Conservation (phyloP, 768 basidiomycete genomes). For the Amanita exitialis region DNA sequence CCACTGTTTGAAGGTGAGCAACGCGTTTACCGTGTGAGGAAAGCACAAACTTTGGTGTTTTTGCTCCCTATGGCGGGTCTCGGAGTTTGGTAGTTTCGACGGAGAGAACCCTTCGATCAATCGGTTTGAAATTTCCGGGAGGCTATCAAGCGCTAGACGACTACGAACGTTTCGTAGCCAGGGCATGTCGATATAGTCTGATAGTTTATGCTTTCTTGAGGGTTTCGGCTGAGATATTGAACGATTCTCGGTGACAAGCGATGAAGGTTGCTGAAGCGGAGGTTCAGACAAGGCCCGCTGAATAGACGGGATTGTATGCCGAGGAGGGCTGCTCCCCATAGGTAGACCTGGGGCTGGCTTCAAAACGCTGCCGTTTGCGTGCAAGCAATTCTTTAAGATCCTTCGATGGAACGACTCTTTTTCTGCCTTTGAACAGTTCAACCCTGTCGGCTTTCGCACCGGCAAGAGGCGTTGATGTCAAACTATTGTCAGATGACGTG, state of each 20-base stretch:
- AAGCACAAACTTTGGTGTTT: background rate
- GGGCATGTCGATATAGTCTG: background rate
- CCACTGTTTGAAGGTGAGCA: background rate
- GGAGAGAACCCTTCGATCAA: background rate
- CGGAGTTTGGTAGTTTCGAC: background rate
- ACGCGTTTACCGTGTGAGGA: background rate
- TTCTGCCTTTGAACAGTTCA: background rate
- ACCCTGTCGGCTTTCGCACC: background rate
- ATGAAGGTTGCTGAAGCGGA: background rate
- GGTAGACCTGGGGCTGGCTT: background rate
- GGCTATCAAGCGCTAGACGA: background rate
- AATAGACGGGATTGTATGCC: no score
- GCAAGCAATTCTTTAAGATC: background rate
- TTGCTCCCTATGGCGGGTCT: background rate
- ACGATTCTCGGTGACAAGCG: background rate
- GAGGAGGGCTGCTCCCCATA: background rate
- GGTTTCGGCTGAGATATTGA: background rate
- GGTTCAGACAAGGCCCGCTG: background rate
- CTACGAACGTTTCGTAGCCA: background rate
- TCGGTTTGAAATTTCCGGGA: background rate
- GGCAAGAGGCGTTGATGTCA: background rate
- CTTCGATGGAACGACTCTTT: background rate
- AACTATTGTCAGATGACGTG: background rate
- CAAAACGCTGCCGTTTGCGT: background rate
- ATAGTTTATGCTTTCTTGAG: constrained; percentile 1